These are phyloP conservation scores for Ceratocystis harringtonii DNA, from an alignment of 2,329 filamentous ascomycete genomes.

Conservation along the genomic window DNA sequence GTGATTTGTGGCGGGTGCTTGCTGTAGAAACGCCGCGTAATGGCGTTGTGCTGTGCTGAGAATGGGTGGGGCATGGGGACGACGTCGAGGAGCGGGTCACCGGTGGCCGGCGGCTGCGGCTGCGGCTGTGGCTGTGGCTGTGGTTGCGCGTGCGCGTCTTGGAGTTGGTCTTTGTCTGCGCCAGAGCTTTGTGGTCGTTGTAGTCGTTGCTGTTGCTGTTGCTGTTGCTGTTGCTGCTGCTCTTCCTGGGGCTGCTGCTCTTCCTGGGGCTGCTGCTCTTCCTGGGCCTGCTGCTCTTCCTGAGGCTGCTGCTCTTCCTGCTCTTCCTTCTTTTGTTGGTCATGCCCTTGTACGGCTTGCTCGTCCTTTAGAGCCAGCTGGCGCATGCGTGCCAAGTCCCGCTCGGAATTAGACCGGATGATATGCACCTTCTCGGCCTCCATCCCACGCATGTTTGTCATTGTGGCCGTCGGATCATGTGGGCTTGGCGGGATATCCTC, in stretches of 20 bases:
- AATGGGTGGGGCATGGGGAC: neutral
- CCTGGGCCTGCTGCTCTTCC: neutral
- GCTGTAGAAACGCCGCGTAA: conserved; percentile 86
- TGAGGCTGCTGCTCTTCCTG: neutral
- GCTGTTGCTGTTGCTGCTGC: conserved; percentile 5
- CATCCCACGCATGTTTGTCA: conserved; percentile 49
- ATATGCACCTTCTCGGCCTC: conserved; percentile 48
- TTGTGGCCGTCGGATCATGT: conserved; percentile 45
- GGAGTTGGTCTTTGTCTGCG: neutral
- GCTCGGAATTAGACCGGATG: conserved; percentile 41
- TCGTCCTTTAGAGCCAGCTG: conserved; percentile 27
- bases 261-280: conserved; percentile 1
- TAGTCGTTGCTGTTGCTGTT: neutral
- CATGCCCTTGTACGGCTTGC: conserved; percentile 17
- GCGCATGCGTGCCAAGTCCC: conserved; percentile 33
- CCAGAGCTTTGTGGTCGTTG: conserved; percentile 1
- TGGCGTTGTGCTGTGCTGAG: conserved; percentile 45
- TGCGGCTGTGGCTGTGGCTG: conserved; percentile 16
- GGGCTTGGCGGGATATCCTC: conserved; percentile 73
- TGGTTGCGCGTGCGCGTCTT: neutral
- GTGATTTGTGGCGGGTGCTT: conserved; percentile 73
- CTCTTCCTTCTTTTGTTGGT: conserved; percentile 11
- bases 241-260: neutral
- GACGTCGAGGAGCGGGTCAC: neutral
- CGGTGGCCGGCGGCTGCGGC: too few species aligned